A percentile compares a stretch with the other conserved stretches of the same genome.
phyloP scores from a whole-genome alignment of 176 grass and related monocot genomes.

The Pontederia paniculata region DNA sequence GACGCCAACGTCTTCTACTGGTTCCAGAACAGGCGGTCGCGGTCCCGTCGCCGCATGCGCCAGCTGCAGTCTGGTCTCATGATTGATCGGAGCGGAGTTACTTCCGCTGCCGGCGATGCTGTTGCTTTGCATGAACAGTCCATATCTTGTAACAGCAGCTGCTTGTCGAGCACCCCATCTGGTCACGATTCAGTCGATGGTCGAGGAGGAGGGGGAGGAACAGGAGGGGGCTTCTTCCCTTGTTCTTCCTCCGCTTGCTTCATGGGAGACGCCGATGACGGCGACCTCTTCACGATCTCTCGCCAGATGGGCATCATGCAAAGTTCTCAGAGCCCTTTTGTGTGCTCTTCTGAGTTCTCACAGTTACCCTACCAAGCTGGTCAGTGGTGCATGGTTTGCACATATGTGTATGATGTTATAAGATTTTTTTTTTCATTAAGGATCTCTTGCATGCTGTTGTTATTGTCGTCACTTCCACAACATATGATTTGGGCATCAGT shows the following conservation, averaged over 20 bases:
- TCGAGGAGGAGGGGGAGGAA: no score
- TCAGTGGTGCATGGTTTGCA: constrained; percentile 15
- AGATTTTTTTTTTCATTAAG: no score
- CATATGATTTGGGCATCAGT: no score
- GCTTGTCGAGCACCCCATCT: no score
- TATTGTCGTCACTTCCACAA: no score
- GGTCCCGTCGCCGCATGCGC: constrained; percentile 71
- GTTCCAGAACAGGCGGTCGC: constrained; percentile 82
- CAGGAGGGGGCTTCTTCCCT: background rate
- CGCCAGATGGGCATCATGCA: constrained; percentile 58
- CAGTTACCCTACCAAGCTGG: constrained; percentile 26
- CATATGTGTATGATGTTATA: no score
- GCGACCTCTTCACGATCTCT: constrained; percentile 85
- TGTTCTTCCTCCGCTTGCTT: constrained; percentile 4
- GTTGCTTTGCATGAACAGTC: no score
- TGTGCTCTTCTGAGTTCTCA: constrained; percentile 9
- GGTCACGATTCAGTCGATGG: no score
- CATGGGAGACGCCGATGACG: constrained; percentile 28
- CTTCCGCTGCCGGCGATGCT: constrained; percentile 24
- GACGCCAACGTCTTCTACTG: constrained; percentile 96
- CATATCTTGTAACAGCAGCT: no score
- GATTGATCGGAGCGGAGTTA: constrained; percentile 8
- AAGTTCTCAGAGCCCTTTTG: constrained; percentile 16
- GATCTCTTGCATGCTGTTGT: no score
- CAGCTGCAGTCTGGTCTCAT: constrained; percentile 73